A percentile compares a stretch with the other conserved stretches of the same genome.
Evolutionary conservation across 2,329 filamentous ascomycete species (phyloP).

Genomic region (Fusarium sp.): DNA sequence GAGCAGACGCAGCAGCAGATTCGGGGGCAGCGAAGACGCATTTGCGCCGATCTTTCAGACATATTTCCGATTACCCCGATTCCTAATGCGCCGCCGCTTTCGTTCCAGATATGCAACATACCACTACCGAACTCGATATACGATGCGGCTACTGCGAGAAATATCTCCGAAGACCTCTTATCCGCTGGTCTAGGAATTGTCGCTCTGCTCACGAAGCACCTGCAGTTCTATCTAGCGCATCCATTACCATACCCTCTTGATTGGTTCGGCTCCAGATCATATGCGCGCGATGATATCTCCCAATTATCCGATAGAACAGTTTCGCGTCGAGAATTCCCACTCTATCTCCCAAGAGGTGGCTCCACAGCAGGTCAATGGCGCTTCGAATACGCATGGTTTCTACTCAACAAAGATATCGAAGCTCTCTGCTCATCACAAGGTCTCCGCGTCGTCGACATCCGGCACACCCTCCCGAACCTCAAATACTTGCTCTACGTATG

Average conservation of each 20-base stretch:
- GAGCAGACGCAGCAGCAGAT: slow-evolving; percentile 71
- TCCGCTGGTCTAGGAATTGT: slow-evolving; percentile 86
- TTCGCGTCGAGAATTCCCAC: slow-evolving; percentile 77
- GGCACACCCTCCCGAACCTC: slow-evolving; percentile 91
- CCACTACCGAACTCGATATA: slow-evolving; percentile 84
- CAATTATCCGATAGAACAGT: slow-evolving; percentile 58
- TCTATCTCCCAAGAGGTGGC: slow-evolving; percentile 73
- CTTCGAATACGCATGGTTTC: slow-evolving; percentile 95
- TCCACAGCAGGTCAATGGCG: slow-evolving; percentile 80
- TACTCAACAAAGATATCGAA: slow-evolving; percentile 97
- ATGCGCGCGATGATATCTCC: slow-evolving; percentile 80
- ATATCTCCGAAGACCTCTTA: slow-evolving; percentile 73
- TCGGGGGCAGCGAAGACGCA: slow-evolving; percentile 86
- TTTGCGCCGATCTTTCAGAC: slow-evolving; percentile 81
- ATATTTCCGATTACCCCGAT: slow-evolving; percentile 84
- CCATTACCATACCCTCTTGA: slow-evolving; percentile 84
- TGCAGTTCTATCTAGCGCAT: slow-evolving; percentile 84
- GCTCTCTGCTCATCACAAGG: slow-evolving; percentile 71
- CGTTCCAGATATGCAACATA: slow-evolving; percentile 85
- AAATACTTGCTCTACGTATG: slow-evolving; percentile 93
- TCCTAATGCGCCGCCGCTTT: slow-evolving; percentile 67
- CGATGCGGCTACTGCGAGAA: slow-evolving; percentile 58
- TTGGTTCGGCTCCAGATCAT: slow-evolving; percentile 77
- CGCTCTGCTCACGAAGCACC: slow-evolving; percentile 76
- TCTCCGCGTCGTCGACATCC: slow-evolving; percentile 85